Evolutionary conservation across 169 alveolate genomes (phyloP), one percentile per base, ranked within the genome.

Genomic region (Plasmodium cynomolgi): DNA sequence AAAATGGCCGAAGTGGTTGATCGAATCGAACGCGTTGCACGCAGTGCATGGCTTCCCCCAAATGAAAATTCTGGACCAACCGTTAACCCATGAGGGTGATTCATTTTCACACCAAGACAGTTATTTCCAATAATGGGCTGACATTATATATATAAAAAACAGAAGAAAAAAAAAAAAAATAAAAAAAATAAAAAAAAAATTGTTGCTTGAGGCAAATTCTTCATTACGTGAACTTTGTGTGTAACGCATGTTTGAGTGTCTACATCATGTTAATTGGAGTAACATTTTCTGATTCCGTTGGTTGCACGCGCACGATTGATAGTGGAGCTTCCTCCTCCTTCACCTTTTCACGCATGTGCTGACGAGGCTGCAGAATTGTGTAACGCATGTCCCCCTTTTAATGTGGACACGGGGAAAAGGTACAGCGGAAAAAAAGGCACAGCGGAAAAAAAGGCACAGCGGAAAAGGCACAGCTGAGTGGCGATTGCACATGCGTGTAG

Each of bases 51-150:
- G 44, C 26, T 37, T 34, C 54, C 3, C 44, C 54, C 44, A 34
- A 5, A 8, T 62, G 75, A 62, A 62, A n/a, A 62, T 7, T 23
- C 15, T 62, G 75, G 75, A 62, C 29, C 29, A 62, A 62, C 11
- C 3, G 26, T n/a, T 20, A 62, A 62, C 75, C 75, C 34, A 1
- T 26, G 31, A 7, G 54, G 84, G 34, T 39, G 82, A 56, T 9
- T 29, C 74, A 81, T 75, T 75, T 75, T 75, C 47, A 77, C 47
- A n/a, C 33, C 20, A 77, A 33, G 58, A 13, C 84, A 77, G 50
- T 23, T 77, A 47, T 77, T 39, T 74, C 50, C 58, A 34, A 79
- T 8, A 47, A 47, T 20, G 71, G 44, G 8, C 54, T 23, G 56
- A 17, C 11, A 37, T 81, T 81, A 39, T 11, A 80, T 23, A 79